phyloP scores from a whole-genome alignment of 805 yeast species.

The Yamadazyma phyllophila region DNA sequence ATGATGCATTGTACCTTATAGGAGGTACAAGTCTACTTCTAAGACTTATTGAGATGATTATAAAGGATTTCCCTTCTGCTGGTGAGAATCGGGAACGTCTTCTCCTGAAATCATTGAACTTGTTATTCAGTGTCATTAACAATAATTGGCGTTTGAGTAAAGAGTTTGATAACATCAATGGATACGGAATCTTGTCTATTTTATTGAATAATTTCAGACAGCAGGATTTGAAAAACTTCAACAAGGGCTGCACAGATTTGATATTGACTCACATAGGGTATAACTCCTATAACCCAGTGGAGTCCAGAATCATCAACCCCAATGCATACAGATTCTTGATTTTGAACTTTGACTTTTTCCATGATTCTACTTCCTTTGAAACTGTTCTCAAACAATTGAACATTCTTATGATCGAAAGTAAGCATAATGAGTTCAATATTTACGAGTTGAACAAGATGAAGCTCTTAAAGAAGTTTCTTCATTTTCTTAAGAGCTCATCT shows the following conservation, averaged over 20 bases:
- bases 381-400: constrained; percentile 58
- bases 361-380: constrained; percentile 56
- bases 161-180: constrained; percentile 59
- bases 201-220: constrained; percentile 47
- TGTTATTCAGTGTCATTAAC: constrained; percentile 44
- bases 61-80: constrained; percentile 13
- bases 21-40: constrained; percentile 54
- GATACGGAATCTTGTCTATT: constrained; percentile 58
- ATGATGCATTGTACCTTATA: constrained; percentile 37
- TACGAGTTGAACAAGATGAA: constrained; percentile 53
- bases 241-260: constrained; percentile 10
- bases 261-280: constrained; percentile 58
- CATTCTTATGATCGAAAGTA: constrained; percentile 53
- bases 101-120: constrained; percentile 25
- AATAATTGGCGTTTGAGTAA: constrained; percentile 49
- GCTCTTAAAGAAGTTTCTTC: constrained; percentile 45
- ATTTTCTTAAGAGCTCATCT: constrained; percentile 42
- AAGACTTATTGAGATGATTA: constrained; percentile 43
- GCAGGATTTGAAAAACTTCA: too few relatives aligned
- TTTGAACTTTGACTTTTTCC: constrained; percentile 61
- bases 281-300: constrained; percentile 46
- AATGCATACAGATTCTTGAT: constrained; percentile 50
- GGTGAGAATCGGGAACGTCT: constrained; percentile 20
- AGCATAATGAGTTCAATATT: constrained; percentile 49
- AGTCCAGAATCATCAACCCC: constrained; percentile 56